Base-by-base conservation (phyloP, 2,329 filamentous ascomycete genomes). In the Exophiala calicioides region DNA sequence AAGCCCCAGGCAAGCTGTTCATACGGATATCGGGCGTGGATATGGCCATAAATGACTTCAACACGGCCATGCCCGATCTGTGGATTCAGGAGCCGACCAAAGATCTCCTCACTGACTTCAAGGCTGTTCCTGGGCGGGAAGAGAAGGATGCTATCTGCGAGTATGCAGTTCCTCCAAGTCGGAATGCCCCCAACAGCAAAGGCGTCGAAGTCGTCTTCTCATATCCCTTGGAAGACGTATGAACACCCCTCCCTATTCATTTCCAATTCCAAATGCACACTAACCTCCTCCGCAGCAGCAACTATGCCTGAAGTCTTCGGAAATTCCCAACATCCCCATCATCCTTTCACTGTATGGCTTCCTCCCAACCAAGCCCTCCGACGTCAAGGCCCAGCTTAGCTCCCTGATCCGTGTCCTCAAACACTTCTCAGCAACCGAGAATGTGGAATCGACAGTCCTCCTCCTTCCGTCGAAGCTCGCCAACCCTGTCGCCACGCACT, bases 381-480 rank as follows among this genome's bases (percentile, higher is more conserved):
- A 24, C 5, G 45, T 55, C 29, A 47, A 51, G 19, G 34, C 31
- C 2, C 34, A 47, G 12, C 37, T 59, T 15, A 31, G 39, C 20
- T 21, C 43, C 21, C 41, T 59, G 23, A 46, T 54, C 19, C 53
- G 57, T 18, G 55, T 57, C 38, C 60, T 82, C 45, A 60, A 68
- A 6, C 66, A 72, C 23, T 68, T 82, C 30, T 74, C 77, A 42
- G 62, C 71, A 30, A 61, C 68, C 13, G 74, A 74, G 51, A 72
- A 77, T 36, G 69, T 82, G 58, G 78, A 84, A 53, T 78, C 78
- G 18, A 75, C 77, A 8, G 60, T 83, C 29, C 60, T 86, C 10
- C 63, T 83, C 44, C 65, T 85, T 15, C 77, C 79, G 41, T 46
- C 48, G 31, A 59, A 56, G 30, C 45, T 56, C 15, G 24, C 44